Evolutionary conservation across 495 filamentous ascomycete species (phyloP).

Genomic region (Margaritispora aquatica): DNA sequence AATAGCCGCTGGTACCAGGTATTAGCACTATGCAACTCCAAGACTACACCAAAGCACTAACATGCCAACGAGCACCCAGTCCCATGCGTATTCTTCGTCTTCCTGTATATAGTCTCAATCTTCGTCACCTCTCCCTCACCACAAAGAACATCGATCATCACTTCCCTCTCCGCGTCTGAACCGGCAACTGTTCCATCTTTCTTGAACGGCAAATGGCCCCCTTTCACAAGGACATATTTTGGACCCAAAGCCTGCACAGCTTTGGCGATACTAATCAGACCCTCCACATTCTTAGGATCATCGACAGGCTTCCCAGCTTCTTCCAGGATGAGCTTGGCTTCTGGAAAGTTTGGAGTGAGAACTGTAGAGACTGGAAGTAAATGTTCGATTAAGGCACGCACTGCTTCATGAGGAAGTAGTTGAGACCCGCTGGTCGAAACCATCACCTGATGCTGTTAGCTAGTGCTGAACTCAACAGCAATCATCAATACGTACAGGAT

Average conservation of each 20-base stretch:
- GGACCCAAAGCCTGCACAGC: conserved; percentile 62
- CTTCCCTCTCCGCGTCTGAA: conserved; percentile 48
- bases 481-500: conserved; percentile 55
- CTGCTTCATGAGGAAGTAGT: conserved; percentile 64
- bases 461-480: neutral
- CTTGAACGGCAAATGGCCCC: conserved; percentile 80
- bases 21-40: no score
- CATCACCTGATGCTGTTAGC: conserved; percentile 64
- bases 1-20: conserved; percentile 84
- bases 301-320: conserved; percentile 42
- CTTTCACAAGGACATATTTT: conserved; percentile 80
- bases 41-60: conserved; percentile 41
- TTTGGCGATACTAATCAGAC: conserved; percentile 62
- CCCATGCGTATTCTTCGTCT: conserved; percentile 81
- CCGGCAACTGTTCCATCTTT: conserved; percentile 49
- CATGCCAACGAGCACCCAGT: conserved; percentile 94
- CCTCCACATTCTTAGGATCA: conserved; percentile 48
- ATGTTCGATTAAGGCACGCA: conserved; percentile 54
- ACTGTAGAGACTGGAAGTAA: conserved; percentile 75
- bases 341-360: conserved; percentile 87
- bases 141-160: conserved; percentile 69
- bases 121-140: conserved; percentile 48
- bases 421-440: conserved; percentile 78
- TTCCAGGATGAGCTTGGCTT: conserved; percentile 69
- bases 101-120: conserved; percentile 61